Evolutionary conservation across 176 grass and related monocot genomes (phyloP), one percentile per base, ranked within the genome.

Genomic region (Avena eriantha): DNA sequence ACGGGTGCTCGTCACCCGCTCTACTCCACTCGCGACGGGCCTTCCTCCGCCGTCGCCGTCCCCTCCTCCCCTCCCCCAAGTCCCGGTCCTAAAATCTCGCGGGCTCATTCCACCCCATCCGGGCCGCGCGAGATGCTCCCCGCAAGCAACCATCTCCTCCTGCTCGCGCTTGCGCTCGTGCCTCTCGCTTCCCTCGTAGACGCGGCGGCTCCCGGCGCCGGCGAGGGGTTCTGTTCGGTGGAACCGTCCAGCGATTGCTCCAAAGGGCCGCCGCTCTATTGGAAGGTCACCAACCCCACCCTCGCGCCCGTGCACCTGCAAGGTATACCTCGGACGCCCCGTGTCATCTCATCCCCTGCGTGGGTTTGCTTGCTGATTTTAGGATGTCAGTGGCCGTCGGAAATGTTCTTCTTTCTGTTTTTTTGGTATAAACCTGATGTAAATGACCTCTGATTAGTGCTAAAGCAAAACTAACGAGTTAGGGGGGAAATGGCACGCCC

Each of bases 281-380:
- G 74, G 91, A 98, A 98, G 87, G 94, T 59, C 85, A 96, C 94
- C 15, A 92, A 93, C 55, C 97, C 92, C 17, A 98, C 92, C 66
- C 92, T 96, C 33, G 86, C 89, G 31, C 97, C 92, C 3, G 48
- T 77, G 22, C 92, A 95, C 76, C 90, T 96, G 78, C 84, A 81
- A 87, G 94, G 97, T 98, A 67, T 39, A 51, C 49, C 49, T 71
- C 17, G 29, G 79, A 13, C 26, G 10, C 10, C 4, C 63, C 61
- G 17, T 53, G 5, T 51, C 79, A 60, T 45, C 60, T 10, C 41
- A 11, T 22, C 11, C 46, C 17, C 26, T 8, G 45, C 75, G 10
- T 34, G 17, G 31, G 24, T 66, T 33, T 33, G 17, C 19, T 22
- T 50, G 46, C 79, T 21, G 18, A 81, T 81, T 59, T 81, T 51